Percentiles rank a stretch among this genome's conserved stretches.
These are phyloP conservation scores for Aspergillus spinulosporus DNA, from an alignment of 2,329 filamentous ascomycete species.

Conservation along the genomic window DNA sequence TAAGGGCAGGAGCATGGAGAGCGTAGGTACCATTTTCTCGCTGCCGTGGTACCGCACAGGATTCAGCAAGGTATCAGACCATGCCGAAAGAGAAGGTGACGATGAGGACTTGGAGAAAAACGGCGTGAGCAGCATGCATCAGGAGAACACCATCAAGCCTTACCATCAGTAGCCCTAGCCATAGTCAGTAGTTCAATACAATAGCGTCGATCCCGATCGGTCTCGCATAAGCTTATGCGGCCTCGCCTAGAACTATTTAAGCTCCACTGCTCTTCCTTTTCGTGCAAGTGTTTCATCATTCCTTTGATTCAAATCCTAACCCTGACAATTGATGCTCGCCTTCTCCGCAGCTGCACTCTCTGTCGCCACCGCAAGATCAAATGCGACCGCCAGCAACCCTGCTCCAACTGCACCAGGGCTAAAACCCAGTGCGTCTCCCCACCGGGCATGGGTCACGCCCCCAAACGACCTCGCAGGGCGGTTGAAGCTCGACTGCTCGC, in stretches of 20 bases:
- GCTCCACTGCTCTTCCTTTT: neutral
- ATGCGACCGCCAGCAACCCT: constrained; percentile 46
- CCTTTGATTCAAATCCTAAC: neutral
- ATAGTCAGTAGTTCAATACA: neutral
- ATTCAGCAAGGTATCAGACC: constrained; percentile 4
- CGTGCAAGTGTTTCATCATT: too few relatives aligned
- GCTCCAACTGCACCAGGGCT: constrained; percentile 46
- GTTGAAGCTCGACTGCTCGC: constrained; percentile 45
- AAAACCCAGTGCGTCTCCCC: constrained; percentile 38
- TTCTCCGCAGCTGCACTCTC: constrained; percentile 28
- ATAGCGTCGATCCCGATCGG: constrained; percentile 1
- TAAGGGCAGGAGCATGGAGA: constrained; percentile 22
- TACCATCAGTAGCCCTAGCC: neutral
- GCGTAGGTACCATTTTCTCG: constrained; percentile 15
- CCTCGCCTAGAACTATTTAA: neutral
- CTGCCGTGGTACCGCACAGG: constrained; percentile 22
- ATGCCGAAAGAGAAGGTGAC: neutral
- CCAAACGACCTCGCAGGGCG: constrained; percentile 16
- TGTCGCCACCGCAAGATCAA: constrained; percentile 46
- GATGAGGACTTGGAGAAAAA: constrained; percentile 5
- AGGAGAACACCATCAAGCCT: constrained; percentile 1
- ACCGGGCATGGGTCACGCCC: constrained; percentile 24
- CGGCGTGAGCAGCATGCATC: neutral
- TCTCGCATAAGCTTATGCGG: constrained; percentile 18
- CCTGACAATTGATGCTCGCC: neutral